Base-by-base conservation (phyloP, 108 stramenopile species). In the Pseudonitzschia pungens region DNA sequence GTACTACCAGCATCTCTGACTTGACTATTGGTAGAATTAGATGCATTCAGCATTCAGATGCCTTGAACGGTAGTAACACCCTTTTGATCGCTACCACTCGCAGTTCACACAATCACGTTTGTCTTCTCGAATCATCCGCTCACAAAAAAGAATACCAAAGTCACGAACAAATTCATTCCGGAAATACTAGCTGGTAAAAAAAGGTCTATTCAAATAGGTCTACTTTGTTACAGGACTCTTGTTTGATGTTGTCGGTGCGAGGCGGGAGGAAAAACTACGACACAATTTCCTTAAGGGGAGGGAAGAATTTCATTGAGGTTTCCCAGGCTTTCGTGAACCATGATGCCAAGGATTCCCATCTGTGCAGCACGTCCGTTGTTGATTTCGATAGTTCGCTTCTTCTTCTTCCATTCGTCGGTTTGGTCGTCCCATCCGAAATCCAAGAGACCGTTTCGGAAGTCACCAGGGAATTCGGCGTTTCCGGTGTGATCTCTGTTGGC, bases 321-420 rank as follows among this genome's bases (percentile, higher is more conserved):
- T 40, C 73, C 73, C 15, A 74, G 10, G 18, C 44, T 24, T 41
- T 74, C 73, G 51, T 74, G 73, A n/a, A 74, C 73, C 73, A 74
- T 74, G 21, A 74, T 22, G 27, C 71, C 81, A 48, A 82, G 70
- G 57, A 78, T 78, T 28, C 81, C 81, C 73, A 82, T 74, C 77
- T 71, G 65, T 40, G 88, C 88, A 28, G 86, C 86, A 60, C 88
- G 84, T 54, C 88, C 88, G 62, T 89, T 86, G 85, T 89, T 87
- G 27, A 88, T 69, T 66, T 88, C 87, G 42, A 87, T 81, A 43
- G 85, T 83, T 58, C 83, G 81, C 84, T 88, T 88, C 69, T 74
- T 48, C 63, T 54, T 59, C 79, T 87, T 81, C 27, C 78, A 70
- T 52, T 80, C 84, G 20, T 73, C 76, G 64, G 57, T 70, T 57